Base-by-base conservation (phyloP, 2,329 filamentous ascomycete species). In the Fusarium sp. region DNA sequence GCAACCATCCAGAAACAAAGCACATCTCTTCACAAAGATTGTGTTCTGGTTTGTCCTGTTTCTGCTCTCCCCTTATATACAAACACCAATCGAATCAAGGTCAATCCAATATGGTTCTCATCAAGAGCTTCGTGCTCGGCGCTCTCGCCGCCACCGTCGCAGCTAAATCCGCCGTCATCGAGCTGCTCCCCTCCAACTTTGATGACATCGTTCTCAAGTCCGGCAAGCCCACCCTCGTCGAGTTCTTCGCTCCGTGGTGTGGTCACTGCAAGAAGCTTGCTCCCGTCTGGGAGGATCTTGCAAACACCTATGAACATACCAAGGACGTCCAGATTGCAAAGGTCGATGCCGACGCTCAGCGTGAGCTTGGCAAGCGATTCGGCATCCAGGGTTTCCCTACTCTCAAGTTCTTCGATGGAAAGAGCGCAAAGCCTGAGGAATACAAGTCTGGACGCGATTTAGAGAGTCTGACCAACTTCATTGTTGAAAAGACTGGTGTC, bases 241-340 rank as follows among this genome's bases (percentile, higher is more conserved):
- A 98, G 82, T 99, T 99, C 88, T 98, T 97, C 79, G 96, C 96
- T 34, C 95, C 95, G 25, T 99, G 96, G 96, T 99, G 96, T 79
- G 97, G 96, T 32, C 96, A 99, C 87, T 99, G 96, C 93, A 98
- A 98, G 89, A 97, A 85, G 78, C 92, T 99, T 34, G 96, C 96
- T 18, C 97, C 96, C 52, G 86, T 97, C 64, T 99, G 97, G 82
- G 96, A 99, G 81, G 93, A 99, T 79, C 90, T 99, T 45, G 96
- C 90, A 49, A 81, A 86, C 52, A 84, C 86, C 44, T 97, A 95
- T 81, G 90, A 92, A 72, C 90, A 88, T 77, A 90, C 90, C 72
- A 88, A 88, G 77, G 85, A 88, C 78, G 89, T 99, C 59, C 90
- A 91, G 78, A 94, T 99, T 78, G 96, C 92, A 75, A 99, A 98